A percentile compares a stretch with the other conserved stretches of the same genome.
Evolutionary conservation across 2,329 filamentous ascomycete genomes (phyloP).

Genomic region (Ambrosiella cleistominuta): DNA sequence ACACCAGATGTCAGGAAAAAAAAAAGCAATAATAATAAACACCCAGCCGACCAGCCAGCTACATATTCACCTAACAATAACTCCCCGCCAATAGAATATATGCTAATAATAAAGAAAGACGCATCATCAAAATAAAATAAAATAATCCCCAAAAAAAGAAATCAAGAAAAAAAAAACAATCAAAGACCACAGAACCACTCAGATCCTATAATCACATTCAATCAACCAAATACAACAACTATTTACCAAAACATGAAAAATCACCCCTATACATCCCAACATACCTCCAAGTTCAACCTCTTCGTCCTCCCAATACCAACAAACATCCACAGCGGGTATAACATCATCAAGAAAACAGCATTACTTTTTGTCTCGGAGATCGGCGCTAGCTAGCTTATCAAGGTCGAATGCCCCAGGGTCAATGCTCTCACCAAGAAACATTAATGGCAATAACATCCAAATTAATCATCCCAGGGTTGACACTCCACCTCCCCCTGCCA

Average conservation of each 20-base stretch:
- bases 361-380: neutral
- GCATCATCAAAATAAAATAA: neutral
- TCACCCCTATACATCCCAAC: neutral
- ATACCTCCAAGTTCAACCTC: neutral
- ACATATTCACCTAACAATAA: too few species aligned
- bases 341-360: neutral
- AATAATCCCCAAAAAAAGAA: neutral
- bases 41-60: too few species aligned
- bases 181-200: neutral
- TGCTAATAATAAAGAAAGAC: neutral
- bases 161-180: neutral
- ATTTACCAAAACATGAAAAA: neutral
- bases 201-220: neutral
- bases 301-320: neutral
- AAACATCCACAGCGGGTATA: neutral
- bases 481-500: too few species aligned
- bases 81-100: neutral
- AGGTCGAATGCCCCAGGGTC: too few species aligned
- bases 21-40: neutral
- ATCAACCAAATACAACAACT: neutral
- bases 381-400: neutral
- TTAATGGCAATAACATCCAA: too few species aligned
- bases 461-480: too few species aligned
- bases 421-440: too few species aligned
- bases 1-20: neutral